Evolutionary conservation across 257 asterid species (phyloP), one percentile per base, ranked within the genome.

Genomic region (Capsicum rhomboideum): DNA sequence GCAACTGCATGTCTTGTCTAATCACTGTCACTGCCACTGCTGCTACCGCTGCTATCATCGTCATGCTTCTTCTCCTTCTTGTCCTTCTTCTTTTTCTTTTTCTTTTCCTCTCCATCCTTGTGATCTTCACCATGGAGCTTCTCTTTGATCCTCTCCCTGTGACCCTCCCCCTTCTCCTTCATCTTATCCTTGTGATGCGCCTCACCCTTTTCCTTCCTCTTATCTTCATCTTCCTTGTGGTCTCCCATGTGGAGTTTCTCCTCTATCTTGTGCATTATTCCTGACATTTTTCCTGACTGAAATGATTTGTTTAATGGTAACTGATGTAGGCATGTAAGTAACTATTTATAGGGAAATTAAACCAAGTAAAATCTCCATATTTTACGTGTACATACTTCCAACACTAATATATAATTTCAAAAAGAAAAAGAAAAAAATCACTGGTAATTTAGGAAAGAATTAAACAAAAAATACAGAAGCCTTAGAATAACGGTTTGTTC

Each of bases 171-270:
- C 28, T 71, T 40, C 54, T 69, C 31, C 78, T 69, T 40, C 10
- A 0, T n/a, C 54, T 69, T 69, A n/a, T 69, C 78, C 28, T 69
- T 69, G 29, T 69, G 34, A 31, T 31, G 78, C 14, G 16, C 53
- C 29, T 40, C 55, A 13, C 50, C 79, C 20, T 71, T 71, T 17
- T 66, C 46, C 44, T 66, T 66, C 74, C 13, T 29, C 34, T 40
- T 71, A 6, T 71, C 20, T 2, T 11, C 37, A 23, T 23, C 6
- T 2, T 71, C 54, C 18, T 71, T 71, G 55, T 71, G 34, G 16
- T 71, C 54, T 71, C 79, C 79, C 54, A 71, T 71, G 79, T 71
- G 79, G 79, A 71, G 79, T 71, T 40, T 71, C 26, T 71, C 54
- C 31, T 71, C 79, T 71, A 71, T 71, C 31, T 71, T 71, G 79